Conservation (phyloP, 2,329 filamentous ascomycete genomes). For the Fusarium goolgardi region DNA sequence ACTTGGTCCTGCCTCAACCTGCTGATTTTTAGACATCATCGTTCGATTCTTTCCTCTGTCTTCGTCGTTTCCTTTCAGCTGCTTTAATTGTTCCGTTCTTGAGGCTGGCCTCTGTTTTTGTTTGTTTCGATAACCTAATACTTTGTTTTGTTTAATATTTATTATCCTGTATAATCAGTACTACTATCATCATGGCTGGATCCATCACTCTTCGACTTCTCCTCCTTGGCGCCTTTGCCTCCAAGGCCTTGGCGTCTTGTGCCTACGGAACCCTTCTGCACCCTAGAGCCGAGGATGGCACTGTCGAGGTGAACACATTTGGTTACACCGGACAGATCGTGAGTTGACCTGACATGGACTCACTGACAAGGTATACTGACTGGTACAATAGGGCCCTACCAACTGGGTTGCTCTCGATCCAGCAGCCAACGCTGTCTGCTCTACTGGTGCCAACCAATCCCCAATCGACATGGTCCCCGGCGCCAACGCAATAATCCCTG, state of each 20-base stretch:
- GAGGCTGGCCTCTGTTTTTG: conserved; percentile 30
- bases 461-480: conserved; percentile 63
- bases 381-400: conserved; percentile 55
- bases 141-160: conserved; percentile 14
- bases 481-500: conserved; percentile 47
- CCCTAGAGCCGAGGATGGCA: conserved; percentile 48
- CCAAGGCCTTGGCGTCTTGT: conserved; percentile 50
- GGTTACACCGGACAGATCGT: conserved; percentile 44
- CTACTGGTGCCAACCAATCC: conserved; percentile 62
- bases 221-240: conserved; percentile 36
- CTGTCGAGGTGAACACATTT: conserved; percentile 51
- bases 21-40: conserved; percentile 30
- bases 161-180: not conserved
- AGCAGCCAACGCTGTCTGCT: conserved; percentile 59
- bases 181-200: conserved; percentile 21
- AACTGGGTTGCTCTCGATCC: conserved; percentile 62
- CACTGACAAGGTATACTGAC: conserved; percentile 2
- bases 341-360: rapidly evolving
- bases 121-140: conserved; percentile 5
- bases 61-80: conserved; percentile 2
- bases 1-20: conserved; percentile 10
- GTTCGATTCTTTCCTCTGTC: conserved; percentile 19
- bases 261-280: conserved; percentile 54
- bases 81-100: conserved; percentile 2
- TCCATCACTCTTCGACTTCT: conserved; percentile 13